Base-by-base conservation (phyloP, 2,329 filamentous ascomycete genomes). In the Cladosporium sp. region DNA sequence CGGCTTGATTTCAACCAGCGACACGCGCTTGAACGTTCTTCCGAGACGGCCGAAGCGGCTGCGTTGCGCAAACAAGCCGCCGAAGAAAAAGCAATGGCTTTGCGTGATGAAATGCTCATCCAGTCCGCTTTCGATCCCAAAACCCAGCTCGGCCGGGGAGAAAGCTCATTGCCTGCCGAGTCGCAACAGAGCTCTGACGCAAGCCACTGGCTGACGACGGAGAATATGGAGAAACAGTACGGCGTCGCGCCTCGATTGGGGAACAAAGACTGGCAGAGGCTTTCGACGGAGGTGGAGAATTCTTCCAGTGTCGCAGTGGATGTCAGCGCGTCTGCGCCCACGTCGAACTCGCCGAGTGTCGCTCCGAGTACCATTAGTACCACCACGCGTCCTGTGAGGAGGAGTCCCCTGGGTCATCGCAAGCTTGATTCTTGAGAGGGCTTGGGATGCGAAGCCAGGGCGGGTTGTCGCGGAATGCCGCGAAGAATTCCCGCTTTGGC, bases 81-180 rank as follows among this genome's bases (percentile, higher is more conserved):
- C 7, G 78, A 80, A 61, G 79, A 82, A 57, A 77, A 77, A 61
- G 79, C 79, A 3, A 75, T 73, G 20, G 65, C 69, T 43, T 63
- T 81, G 4, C 69, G 79, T 13, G 77, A 82, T 57, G 75, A 80
- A 52, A 80, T 80, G 57, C 62, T 82, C 15, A 68, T 82, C 13
- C 71, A 70, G n/a, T 68, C 72, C 17, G 73, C 70, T 29, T 71
- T 72, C 17, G 61, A 69, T 39, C 68, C 70, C 1, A 64, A 62
- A 32, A 55, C 54, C 4, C 56, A 56, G 22, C 47, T 63, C 7
- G 62, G 61, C 13, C 53, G 57, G 9, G 55, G 54, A 4, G 17
- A 24, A 20, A n/a, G 3, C 15, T 58, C 9, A 53, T 52, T 37
- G 57, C 58, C 17, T 12, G 43, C 37, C 11, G 47, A 56, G 13